phyloP scores from a whole-genome alignment of 495 filamentous ascomycete species.

The Tuber aestivum region DNA sequence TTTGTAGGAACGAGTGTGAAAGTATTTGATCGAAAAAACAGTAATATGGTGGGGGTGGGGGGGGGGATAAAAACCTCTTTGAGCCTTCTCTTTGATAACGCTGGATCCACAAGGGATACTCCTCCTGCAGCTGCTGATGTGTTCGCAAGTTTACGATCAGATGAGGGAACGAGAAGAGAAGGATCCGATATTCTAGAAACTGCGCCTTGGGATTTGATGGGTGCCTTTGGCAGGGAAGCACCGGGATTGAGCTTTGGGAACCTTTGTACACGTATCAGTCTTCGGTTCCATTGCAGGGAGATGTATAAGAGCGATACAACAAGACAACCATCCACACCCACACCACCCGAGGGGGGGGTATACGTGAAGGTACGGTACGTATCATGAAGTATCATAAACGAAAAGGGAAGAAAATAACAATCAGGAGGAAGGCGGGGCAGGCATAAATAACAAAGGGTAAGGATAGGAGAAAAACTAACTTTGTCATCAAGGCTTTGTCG shows the following conservation, averaged over 20 bases:
- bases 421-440: slow-evolving; percentile 17
- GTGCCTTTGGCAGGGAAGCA: slow-evolving; percentile 37
- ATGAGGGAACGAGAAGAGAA: slow-evolving; percentile 39
- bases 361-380: neutral
- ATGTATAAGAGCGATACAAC: slow-evolving; percentile 29
- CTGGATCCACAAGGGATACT: slow-evolving; percentile 35
- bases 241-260: slow-evolving; percentile 42
- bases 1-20: slow-evolving; percentile 7
- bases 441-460: slow-evolving; percentile 13
- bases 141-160: slow-evolving; percentile 38
- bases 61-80: slow-evolving; percentile 33
- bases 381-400: neutral
- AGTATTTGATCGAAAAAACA: slow-evolving; percentile 22
- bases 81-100: slow-evolving; percentile 35
- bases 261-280: slow-evolving; percentile 41
- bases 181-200: slow-evolving; percentile 41
- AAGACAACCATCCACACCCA: slow-evolving; percentile 24
- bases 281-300: slow-evolving; percentile 28
- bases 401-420: slow-evolving; percentile 18
- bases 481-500: slow-evolving; percentile 36
- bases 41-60: neutral
- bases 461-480: slow-evolving; percentile 16
- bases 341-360: slow-evolving; percentile 7
- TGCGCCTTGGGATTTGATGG: slow-evolving; percentile 37
- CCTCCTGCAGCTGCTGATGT: slow-evolving; percentile 40